Base-by-base conservation (phyloP, 2,329 filamentous ascomycete species). In the Kalmusia sp. region DNA sequence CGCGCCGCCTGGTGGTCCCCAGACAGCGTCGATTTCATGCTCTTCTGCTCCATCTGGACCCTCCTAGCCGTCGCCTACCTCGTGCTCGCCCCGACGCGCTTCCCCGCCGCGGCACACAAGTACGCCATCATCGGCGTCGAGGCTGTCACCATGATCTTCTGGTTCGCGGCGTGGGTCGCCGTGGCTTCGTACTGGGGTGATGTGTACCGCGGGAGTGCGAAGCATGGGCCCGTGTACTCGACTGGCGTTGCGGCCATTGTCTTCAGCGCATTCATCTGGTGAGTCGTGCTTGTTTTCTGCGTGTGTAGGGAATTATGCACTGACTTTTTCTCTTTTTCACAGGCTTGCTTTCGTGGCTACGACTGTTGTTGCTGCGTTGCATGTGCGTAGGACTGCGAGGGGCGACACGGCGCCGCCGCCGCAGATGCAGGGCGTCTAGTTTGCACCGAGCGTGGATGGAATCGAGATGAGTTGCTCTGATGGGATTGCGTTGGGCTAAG, bases 151-250 rank as follows among this genome's bases (percentile, higher is more conserved):
- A 87, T 89, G 77, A 81, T 96, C 54, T 96, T 96, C 80, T 96
- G 92, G 92, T 96, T 97, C 70, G 88, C 90, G 0, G 91, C 91
- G 8, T 89, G 91, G 65, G 87, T 96, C 61, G 91, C 91, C 1
- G 77, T 93, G 4, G 92, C 89, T 1, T 86, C 85, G 21, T 78
- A 79, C 37, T 78, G 91, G 58, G 83, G 84, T 39, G 79, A 83
- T n/a, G 35, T 22, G 31, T 37, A 17, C n/a, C 76, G 82, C 0
- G 71, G 80, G 52, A 86, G 84, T 61, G 76, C 73, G 19, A 75
- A 78, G 45, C 75, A 71, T 11, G 78, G 64, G 21, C 67, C 64
- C 2, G 52, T 76, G 9, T 92, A 89, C 73, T 79, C 80, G 37
- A 77, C 81, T 2, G 76, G 83, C 8, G 84, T 89, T 74, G 87